A percentile compares a stretch with the other conserved stretches of the same genome.
Evolutionary conservation across 2,329 filamentous ascomycete genomes (phyloP).

Genomic region (Davidsoniella eucalypti): DNA sequence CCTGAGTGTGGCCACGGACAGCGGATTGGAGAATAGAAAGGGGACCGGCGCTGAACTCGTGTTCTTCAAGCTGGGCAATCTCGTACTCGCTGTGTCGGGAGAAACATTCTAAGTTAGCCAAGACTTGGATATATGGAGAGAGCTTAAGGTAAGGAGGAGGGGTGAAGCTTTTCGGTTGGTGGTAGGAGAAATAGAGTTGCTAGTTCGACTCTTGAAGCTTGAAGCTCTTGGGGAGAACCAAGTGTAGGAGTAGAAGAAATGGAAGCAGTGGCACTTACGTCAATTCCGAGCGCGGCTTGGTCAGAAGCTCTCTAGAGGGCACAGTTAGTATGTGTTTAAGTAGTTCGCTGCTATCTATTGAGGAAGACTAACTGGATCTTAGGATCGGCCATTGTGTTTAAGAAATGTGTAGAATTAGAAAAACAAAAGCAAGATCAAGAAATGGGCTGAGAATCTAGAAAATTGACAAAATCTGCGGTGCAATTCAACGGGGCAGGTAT

Average conservation of each 20-base stretch:
- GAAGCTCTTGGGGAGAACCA: neutral
- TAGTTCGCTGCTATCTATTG: neutral
- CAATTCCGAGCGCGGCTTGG: slow-evolving; percentile 77
- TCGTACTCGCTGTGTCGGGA: slow-evolving; percentile 61
- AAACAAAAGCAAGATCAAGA: too few relatives aligned
- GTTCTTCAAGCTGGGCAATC: slow-evolving; percentile 52
- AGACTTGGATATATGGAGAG: slow-evolving; percentile 4
- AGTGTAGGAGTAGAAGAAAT: neutral
- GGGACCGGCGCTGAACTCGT: slow-evolving; percentile 36
- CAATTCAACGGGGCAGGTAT: neutral
- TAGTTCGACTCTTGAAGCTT: too few relatives aligned
- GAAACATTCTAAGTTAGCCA: neutral
- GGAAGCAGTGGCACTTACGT: slow-evolving; percentile 45
- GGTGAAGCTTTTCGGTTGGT: neutral
- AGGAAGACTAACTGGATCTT: slow-evolving; percentile 47
- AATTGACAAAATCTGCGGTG: neutral
- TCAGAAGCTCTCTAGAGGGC: slow-evolving; percentile 58
- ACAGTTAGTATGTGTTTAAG: slow-evolving; percentile 17
- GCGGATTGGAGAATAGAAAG: slow-evolving; percentile 93
- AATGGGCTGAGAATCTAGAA: too few relatives aligned
- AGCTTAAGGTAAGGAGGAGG: neutral
- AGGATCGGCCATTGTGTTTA: slow-evolving; percentile 40
- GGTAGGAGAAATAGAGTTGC: neutral
- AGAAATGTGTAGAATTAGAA: neutral
- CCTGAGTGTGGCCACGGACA: slow-evolving; percentile 84